These are phyloP conservation scores for Codiaeum variegatum DNA, from an alignment of 441 rosid genomes.

Conservation along the genomic window DNA sequence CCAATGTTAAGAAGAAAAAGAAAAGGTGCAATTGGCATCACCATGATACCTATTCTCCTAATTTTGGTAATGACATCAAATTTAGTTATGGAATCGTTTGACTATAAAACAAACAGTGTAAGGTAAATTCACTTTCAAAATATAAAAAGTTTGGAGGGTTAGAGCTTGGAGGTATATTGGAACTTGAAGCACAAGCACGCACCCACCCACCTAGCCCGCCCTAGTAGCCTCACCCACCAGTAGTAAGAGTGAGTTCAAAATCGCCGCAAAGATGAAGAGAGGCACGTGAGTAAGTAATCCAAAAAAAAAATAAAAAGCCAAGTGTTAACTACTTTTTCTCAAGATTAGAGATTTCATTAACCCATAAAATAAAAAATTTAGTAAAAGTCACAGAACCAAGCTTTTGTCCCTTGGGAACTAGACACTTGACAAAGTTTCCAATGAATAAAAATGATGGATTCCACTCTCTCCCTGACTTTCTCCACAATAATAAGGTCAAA, in stretches of 20 bases:
- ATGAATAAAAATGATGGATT: conserved; percentile 28
- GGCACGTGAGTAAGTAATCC: conserved; percentile 6
- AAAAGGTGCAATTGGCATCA: neutral
- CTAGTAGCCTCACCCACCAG: neutral
- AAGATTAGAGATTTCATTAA: neutral
- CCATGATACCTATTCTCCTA: too few relatives aligned
- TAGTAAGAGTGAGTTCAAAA: neutral
- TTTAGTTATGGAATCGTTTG: too few relatives aligned
- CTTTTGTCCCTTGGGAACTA: conserved; percentile 38
- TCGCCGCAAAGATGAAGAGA: conserved; percentile 9
- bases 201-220: neutral
- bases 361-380: neutral
- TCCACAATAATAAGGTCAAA: neutral
- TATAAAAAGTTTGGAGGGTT: neutral
- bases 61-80: too few relatives aligned
- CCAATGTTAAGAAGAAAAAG: too few relatives aligned
- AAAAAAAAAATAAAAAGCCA: neutral
- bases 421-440: conserved; percentile 32
- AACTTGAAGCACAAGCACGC: too few relatives aligned
- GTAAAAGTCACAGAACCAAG: conserved; percentile 17
- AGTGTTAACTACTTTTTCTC: neutral
- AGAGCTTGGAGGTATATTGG: neutral
- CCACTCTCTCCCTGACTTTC: conserved; percentile 16
- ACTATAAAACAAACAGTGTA: too few relatives aligned
- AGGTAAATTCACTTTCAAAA: too few relatives aligned